Conservation (phyloP, 2,329 filamentous ascomycete species). For the Simplicillium aogashimaense region DNA sequence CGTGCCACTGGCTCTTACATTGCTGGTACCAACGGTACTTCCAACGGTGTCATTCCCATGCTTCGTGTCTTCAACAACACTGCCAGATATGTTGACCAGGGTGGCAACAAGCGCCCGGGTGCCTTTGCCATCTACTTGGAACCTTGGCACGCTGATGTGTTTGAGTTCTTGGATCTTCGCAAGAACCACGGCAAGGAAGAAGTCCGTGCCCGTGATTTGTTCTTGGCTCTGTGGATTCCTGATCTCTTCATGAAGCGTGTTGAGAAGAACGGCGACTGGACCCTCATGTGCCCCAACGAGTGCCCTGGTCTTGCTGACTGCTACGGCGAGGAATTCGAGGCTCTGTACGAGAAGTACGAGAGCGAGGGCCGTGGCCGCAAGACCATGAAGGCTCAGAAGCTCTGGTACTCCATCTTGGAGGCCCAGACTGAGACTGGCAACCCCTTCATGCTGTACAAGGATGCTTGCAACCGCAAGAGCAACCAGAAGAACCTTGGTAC, state of each 20-base stretch:
- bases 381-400: constrained; percentile 94
- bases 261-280: constrained; percentile 94
- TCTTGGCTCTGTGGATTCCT: constrained; percentile 96
- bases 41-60: constrained; percentile 96
- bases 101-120: constrained; percentile 97
- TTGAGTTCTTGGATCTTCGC: constrained; percentile 91
- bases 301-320: constrained; percentile 91
- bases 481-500: constrained; percentile 99
- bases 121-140: constrained; percentile 98
- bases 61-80: constrained; percentile 99
- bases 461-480: constrained; percentile 96
- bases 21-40: constrained; percentile 93
- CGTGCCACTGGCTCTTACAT: constrained; percentile 97
- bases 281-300: constrained; percentile 96
- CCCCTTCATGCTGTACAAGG: constrained; percentile 99
- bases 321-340: constrained; percentile 96
- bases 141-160: constrained; percentile 97
- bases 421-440: constrained; percentile 98
- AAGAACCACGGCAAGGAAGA: constrained; percentile 99
- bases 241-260: constrained; percentile 99
- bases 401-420: constrained; percentile 98
- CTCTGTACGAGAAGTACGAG: constrained; percentile 89
- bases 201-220: constrained; percentile 89
- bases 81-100: constrained; percentile 95
- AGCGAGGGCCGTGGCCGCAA: constrained; percentile 75